Evolutionary conservation across 176 grass and related monocot species (phyloP), one percentile per base, ranked within the genome.

Genomic region (Triticum urartu): DNA sequence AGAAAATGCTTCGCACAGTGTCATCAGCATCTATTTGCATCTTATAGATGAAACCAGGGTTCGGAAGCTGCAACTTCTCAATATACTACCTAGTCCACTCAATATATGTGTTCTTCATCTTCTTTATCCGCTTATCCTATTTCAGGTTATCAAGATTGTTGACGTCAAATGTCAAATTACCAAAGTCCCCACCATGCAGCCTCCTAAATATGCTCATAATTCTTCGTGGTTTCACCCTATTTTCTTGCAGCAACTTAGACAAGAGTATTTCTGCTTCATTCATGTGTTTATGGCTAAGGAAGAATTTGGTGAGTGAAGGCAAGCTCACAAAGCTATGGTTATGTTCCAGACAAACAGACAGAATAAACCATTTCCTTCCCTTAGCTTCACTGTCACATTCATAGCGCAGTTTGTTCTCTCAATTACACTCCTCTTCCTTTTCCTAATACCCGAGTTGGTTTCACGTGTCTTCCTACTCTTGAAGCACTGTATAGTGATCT

Each of bases 161-260:
- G 11, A 47, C 11, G 3, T 47, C 11, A 47, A 47, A 47, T 11
- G 43, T 47, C 43, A 47, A 10, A 47, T 47, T 47, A 47, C 43
- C 43, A 47, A 47, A 47, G 43, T 47, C 0, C 11, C 43, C 43
- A 47, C 43, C 43, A 47, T 3, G 11, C 43, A 84, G 13, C 30
- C 39, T 84, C 10, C 38, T 63, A 25, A 84, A 75, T 22, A 84
- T 64, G 28, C 22, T 71, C 82, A 84, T 84, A 63, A 84, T 84
- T 9, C 30, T 61, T 13, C 17, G 5, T 32, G 69, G 82, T 13
- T 84, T 84, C 40, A 84, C 30, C 13, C 15, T 45, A 36, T 58
- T 84, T 33, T 84, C 69, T 43, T 84, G 82, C 22, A 84, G 40
- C 32, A 84, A 21, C 9, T 11, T 45, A 13, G 69, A 84, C 5